These are phyloP conservation scores for Acanthamoeba royreba DNA, from an alignment of 208 protist species.

Conservation along the genomic window DNA sequence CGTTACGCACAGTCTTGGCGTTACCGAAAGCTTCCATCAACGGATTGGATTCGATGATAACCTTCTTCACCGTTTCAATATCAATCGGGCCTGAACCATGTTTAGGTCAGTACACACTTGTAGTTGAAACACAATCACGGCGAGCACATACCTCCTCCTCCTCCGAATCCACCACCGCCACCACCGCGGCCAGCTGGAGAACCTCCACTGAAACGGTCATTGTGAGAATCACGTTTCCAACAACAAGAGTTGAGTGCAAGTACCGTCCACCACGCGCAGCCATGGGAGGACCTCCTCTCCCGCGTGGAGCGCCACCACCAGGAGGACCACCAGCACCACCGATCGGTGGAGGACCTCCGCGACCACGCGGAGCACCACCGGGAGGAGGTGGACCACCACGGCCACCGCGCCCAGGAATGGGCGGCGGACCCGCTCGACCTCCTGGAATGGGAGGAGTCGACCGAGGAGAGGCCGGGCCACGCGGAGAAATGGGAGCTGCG, in stretches of 20 bases:
- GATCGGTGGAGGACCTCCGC: background rate
- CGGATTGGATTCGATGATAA: constrained; percentile 74
- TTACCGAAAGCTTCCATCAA: constrained; percentile 66
- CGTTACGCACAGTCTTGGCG: constrained; percentile 70
- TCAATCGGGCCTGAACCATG: constrained; percentile 71
- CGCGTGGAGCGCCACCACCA: background rate
- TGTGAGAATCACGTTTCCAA: constrained; percentile 17
- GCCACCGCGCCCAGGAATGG: background rate
- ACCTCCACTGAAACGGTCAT: background rate
- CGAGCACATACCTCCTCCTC: background rate
- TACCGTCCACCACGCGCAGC: background rate
- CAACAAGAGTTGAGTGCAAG: background rate
- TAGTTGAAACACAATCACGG: no score
- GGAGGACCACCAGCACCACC: background rate
- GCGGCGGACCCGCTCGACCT: background rate
- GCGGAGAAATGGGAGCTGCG: background rate
- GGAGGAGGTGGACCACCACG: background rate
- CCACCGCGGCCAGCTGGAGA: background rate
- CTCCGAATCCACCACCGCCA: background rate
- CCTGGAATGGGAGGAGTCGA: constrained; percentile 19
- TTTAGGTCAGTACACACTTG: no score
- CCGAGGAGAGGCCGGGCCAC: no score
- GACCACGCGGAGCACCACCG: background rate
- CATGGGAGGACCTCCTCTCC: background rate
- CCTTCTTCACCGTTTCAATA: constrained; percentile 80